Evolutionary conservation across 164 flowering plant genomes (phyloP), one percentile per base, ranked within the genome.

Genomic region (Cinnamomum micranthum): DNA sequence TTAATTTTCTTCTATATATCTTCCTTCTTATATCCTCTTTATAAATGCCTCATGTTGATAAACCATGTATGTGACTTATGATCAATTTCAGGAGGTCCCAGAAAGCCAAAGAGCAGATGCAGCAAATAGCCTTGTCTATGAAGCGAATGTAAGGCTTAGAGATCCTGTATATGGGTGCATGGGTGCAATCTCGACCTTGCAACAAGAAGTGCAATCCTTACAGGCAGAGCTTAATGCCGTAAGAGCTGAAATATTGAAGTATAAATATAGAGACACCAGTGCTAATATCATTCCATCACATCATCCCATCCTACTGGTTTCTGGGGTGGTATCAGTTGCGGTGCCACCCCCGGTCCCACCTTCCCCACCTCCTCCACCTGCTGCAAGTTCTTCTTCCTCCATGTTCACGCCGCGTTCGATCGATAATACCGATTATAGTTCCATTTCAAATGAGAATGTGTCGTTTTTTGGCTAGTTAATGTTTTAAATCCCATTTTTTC

Each of bases 101-200:
- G 97, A 92, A 79, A 80, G 80, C 77, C 97, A 88, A 70, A 81
- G 98, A 80, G 91, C 93, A 0, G 97, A 92, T 68, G 90, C 97
- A 0, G 97, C 97, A 1, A 92, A 91, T 65, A 92, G 97, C 81
- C 88, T 94, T 25, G 95, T 92, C 27, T 92, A 90, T 51, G 98
- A 94, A 81, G 98, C 98, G 0, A 91, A 91, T 58, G 88, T 91
- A 79, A 89, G 98, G 85, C 83, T 95, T 22, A 78, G 95, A 76
- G 98, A 95, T 76, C 98, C 97, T 10, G 92, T 93, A 1, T 91
- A 95, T 65, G 98, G 98, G 12, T 95, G 98, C 88, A 90, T 90
- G 97, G 98, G 97, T 69, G 97, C 93, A 62, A 95, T 95, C 25
- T 92, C 92, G 51, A 87, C 93, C 25, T 80, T 95, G 72, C 97